Conservation (phyloP, 371 early-diverging fungal genomes). For the Mortierella sp. region DNA sequence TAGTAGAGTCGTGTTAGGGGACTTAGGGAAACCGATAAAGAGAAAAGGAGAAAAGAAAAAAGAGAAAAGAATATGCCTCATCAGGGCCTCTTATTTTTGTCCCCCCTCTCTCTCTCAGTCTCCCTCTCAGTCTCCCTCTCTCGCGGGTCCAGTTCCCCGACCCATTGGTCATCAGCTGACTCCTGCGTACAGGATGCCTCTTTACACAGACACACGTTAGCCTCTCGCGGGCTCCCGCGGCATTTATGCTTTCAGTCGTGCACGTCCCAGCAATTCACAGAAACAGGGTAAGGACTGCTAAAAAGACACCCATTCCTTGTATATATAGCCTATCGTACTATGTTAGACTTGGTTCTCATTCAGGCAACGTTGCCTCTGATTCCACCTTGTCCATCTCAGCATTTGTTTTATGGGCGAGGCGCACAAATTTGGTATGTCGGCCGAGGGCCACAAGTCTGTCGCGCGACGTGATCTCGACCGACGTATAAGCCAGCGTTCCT, state of each 20-base stretch:
- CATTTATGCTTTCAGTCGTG: too few relatives aligned
- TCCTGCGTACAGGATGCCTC: too few relatives aligned
- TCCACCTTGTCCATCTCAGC: slow-evolving; percentile 14
- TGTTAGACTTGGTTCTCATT: not conserved
- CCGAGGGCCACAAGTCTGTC: slow-evolving; percentile 66
- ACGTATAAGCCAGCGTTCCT: slow-evolving; percentile 70
- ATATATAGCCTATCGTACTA: too few relatives aligned
- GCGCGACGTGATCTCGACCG: slow-evolving; percentile 61
- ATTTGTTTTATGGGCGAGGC: slow-evolving; percentile 33
- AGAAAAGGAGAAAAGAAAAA: slow-evolving; percentile 33
- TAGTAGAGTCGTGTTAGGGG: slow-evolving; percentile 45
- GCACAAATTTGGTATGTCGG: slow-evolving; percentile 73
- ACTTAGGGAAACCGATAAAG: slow-evolving; percentile 41
- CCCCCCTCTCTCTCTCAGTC: too few relatives aligned
- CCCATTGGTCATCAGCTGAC: too few relatives aligned
- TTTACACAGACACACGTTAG: too few relatives aligned
- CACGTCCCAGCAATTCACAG: too few relatives aligned
- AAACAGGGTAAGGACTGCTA: too few relatives aligned
- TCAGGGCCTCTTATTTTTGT: not conserved
- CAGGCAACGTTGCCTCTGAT: not conserved
- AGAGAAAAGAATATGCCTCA: slow-evolving; percentile 28
- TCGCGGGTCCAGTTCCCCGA: too few relatives aligned
- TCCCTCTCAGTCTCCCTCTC: too few relatives aligned
- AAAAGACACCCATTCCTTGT: too few relatives aligned
- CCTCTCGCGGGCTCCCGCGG: too few relatives aligned